These are phyloP conservation scores for Calocera viscosa DNA, from an alignment of 768 basidiomycete genomes.

Conservation along the genomic window DNA sequence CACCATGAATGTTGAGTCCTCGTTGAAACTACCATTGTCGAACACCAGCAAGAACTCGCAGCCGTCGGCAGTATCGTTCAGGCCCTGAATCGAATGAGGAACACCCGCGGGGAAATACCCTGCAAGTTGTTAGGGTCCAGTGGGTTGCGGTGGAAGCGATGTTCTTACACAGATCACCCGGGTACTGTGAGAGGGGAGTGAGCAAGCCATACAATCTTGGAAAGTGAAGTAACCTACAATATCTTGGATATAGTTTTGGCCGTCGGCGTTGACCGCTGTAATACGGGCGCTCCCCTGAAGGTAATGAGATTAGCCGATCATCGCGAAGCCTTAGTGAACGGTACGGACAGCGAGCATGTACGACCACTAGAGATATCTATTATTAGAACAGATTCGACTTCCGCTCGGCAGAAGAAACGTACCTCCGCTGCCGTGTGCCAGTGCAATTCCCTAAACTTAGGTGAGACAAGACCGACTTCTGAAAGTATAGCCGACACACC, in stretches of 20 bases:
- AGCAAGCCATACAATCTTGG: neutral
- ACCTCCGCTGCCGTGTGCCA: slow-evolving; percentile 42
- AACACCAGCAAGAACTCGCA: slow-evolving; percentile 50
- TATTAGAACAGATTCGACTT: neutral
- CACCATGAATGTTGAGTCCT: slow-evolving; percentile 44
- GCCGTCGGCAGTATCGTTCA: slow-evolving; percentile 26
- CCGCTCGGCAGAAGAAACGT: slow-evolving; percentile 18
- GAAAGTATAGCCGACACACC: slow-evolving; percentile 21
- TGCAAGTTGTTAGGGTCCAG: slow-evolving; percentile 4
- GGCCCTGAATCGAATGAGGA: slow-evolving; percentile 45
- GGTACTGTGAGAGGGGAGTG: slow-evolving; percentile 26
- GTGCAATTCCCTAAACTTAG: slow-evolving; percentile 34
- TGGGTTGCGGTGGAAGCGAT: neutral
- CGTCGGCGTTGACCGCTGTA: slow-evolving; percentile 41
- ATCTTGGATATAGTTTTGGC: slow-evolving; percentile 42
- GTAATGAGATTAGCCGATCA: slow-evolving; percentile 7
- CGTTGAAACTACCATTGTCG: slow-evolving; percentile 41
- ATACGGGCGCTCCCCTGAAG: slow-evolving; percentile 24
- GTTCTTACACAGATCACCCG: slow-evolving; percentile 41
- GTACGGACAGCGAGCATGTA: slow-evolving; percentile 36
- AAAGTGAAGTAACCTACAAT: slow-evolving; percentile 31
- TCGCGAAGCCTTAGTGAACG: slow-evolving; percentile 12
- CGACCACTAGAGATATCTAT: slow-evolving; percentile 19
- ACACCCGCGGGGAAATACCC: slow-evolving; percentile 43
- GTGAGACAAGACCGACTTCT: neutral